Percentiles rank a stretch among this genome's conserved stretches.
Conservation (phyloP, 257 asterid genomes). For the Lithospermum erythrorhizon region DNA sequence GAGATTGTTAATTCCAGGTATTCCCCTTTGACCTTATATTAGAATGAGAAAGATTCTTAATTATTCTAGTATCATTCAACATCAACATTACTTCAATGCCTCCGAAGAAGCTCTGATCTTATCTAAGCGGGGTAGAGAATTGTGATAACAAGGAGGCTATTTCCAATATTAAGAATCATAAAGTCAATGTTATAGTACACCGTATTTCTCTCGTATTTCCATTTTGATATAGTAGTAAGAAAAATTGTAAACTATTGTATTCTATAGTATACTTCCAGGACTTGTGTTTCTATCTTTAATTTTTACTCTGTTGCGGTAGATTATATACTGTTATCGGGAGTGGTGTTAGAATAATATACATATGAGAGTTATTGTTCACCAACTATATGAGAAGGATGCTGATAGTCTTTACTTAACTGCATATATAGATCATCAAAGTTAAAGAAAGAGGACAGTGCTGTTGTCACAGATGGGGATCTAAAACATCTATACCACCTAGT, state of each 20-base stretch:
- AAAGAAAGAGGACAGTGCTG: conserved; percentile 21
- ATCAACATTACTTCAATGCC: too few relatives aligned
- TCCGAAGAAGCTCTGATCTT: too few relatives aligned
- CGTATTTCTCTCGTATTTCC: too few relatives aligned
- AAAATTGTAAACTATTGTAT: too few relatives aligned
- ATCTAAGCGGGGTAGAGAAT: too few relatives aligned
- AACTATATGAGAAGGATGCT: background rate
- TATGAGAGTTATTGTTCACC: background rate
- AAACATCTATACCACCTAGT: conserved; percentile 57
- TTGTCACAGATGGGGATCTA: conserved; percentile 47
- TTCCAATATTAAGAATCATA: too few relatives aligned
- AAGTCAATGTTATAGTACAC: too few relatives aligned
- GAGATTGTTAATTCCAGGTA: conserved; percentile 30
- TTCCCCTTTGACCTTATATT: conserved; percentile 5
- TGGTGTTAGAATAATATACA: background rate
- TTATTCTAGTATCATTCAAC: too few relatives aligned
- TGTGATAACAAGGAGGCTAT: too few relatives aligned
- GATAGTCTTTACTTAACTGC: conserved; percentile 1
- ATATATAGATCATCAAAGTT: conserved; percentile 35
- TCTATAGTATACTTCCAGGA: background rate
- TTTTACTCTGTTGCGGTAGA: background rate
- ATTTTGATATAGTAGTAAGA: background rate
- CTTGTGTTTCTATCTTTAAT: too few relatives aligned
- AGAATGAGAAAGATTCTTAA: background rate
- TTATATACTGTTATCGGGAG: background rate